Conservation (phyloP, 192 early-diverging fungal species). For the Umbelopsis ramanniana region DNA sequence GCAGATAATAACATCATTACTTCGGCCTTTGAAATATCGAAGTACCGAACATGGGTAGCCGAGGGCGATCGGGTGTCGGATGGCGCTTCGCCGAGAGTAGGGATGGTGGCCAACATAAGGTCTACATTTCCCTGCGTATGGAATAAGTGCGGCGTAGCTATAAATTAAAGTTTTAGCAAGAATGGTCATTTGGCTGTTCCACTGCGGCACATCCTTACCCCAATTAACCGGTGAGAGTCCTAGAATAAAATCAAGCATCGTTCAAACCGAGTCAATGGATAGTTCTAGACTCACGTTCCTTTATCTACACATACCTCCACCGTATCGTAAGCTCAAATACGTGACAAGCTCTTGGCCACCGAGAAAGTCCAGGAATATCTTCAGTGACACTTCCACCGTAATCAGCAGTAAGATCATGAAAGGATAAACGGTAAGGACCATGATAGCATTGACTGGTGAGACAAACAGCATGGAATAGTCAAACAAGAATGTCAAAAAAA, state of each 20-base stretch:
- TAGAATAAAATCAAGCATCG: background rate
- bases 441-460: slow-evolving; percentile 37
- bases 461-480: slow-evolving; percentile 38
- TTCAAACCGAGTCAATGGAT: background rate
- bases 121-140: slow-evolving; percentile 16
- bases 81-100: slow-evolving; percentile 18
- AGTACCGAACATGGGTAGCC: slow-evolving; percentile 21
- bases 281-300: background rate
- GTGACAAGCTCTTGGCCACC: slow-evolving; percentile 27
- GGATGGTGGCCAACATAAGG: slow-evolving; percentile 26
- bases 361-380: slow-evolving; percentile 38
- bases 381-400: slow-evolving; percentile 35
- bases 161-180: background rate
- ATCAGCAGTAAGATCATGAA: slow-evolving; percentile 26
- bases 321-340: slow-evolving; percentile 30
- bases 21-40: slow-evolving; percentile 48
- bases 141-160: slow-evolving; percentile 32
- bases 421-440: slow-evolving; percentile 39
- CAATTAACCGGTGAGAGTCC: slow-evolving; percentile 44
- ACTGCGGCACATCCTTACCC: slow-evolving; percentile 34
- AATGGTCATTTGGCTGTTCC: background rate
- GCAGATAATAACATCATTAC: slow-evolving; percentile 48
- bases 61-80: background rate
- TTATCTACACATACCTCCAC: slow-evolving; percentile 22
- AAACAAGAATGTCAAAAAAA: slow-evolving; percentile 42